Conservation (phyloP, 2,329 filamentous ascomycete species). For the Venturia nashicola region DNA sequence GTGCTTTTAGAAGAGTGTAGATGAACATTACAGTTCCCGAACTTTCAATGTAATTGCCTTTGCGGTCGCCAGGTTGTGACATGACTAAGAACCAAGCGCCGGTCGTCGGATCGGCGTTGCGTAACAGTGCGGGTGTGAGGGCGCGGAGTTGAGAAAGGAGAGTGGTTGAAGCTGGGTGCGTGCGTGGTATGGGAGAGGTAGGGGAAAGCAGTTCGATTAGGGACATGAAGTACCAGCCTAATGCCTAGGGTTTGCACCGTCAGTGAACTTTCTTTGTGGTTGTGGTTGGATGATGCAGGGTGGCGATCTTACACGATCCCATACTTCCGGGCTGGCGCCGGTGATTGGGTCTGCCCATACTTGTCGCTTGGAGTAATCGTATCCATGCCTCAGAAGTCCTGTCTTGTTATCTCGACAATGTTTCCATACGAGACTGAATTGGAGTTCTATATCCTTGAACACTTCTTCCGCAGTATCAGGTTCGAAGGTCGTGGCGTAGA, state of each 20-base stretch:
- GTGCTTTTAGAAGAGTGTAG: conserved; percentile 38
- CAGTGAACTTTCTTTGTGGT: too few relatives aligned
- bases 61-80: conserved; percentile 28
- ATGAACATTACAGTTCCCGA: conserved; percentile 47
- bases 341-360: conserved; percentile 39
- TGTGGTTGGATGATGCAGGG: background rate
- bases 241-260: background rate
- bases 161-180: conserved; percentile 12
- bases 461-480: background rate
- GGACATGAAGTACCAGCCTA: conserved; percentile 43
- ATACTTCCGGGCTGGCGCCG: conserved; percentile 41
- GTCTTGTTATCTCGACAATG: conserved; percentile 20
- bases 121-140: conserved; percentile 27
- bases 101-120: conserved; percentile 24
- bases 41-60: conserved; percentile 48
- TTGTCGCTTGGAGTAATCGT: conserved; percentile 36
- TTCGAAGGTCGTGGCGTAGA: background rate
- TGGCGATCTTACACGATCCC: conserved; percentile 33
- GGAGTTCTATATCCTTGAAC: conserved; percentile 15
- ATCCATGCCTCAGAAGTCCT: conserved; percentile 41
- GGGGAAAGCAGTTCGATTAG: conserved; percentile 36
- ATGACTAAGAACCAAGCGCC: conserved; percentile 48
- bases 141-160: conserved; percentile 21
- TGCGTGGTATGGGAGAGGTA: conserved; percentile 16
- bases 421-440: conserved; percentile 23